phyloP scores from a whole-genome alignment of 345 rosid species.

The Moricandia arvensis region DNA sequence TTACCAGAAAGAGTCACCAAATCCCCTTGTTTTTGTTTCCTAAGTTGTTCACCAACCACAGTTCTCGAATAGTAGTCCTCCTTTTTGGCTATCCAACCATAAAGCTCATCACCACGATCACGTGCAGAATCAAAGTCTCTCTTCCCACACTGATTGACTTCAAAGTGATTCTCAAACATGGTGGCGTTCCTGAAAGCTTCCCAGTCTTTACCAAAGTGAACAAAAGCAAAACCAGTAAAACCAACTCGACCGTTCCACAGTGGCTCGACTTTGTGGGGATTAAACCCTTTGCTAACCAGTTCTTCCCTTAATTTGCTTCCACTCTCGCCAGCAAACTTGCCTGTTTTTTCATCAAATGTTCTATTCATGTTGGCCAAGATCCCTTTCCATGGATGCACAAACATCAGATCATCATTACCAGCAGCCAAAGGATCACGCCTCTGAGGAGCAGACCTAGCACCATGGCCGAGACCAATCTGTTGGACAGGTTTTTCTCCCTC shows the following conservation, averaged over 20 bases:
- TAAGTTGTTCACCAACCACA: constrained; percentile 47
- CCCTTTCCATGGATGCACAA: constrained; percentile 76
- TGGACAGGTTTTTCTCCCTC: constrained; percentile 20
- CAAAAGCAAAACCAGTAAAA: constrained; percentile 64
- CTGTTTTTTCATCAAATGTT: constrained; percentile 19
- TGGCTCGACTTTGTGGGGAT: constrained; percentile 57
- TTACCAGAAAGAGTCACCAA: constrained; percentile 55
- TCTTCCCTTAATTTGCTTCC: constrained; percentile 55
- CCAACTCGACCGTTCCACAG: constrained; percentile 53
- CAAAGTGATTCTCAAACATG: constrained; percentile 56
- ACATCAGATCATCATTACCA: constrained; percentile 25
- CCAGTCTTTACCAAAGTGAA: constrained; percentile 69
- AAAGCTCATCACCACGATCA: constrained; percentile 42
- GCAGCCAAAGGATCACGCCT: neutral
- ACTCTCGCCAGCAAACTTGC: constrained; percentile 55
- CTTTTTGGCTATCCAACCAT: constrained; percentile 76
- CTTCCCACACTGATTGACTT: constrained; percentile 47
- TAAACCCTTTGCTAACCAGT: constrained; percentile 50
- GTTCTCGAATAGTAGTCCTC: constrained; percentile 48
- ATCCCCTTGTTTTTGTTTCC: constrained; percentile 50
- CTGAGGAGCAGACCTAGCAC: constrained; percentile 20
- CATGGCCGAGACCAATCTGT: neutral
- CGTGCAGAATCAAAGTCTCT: constrained; percentile 37
- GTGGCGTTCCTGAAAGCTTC: constrained; percentile 56
- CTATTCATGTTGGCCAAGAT: constrained; percentile 63